Conservation (phyloP, 371 early-diverging fungal genomes). For the Lichtheimia corymbifera region DNA sequence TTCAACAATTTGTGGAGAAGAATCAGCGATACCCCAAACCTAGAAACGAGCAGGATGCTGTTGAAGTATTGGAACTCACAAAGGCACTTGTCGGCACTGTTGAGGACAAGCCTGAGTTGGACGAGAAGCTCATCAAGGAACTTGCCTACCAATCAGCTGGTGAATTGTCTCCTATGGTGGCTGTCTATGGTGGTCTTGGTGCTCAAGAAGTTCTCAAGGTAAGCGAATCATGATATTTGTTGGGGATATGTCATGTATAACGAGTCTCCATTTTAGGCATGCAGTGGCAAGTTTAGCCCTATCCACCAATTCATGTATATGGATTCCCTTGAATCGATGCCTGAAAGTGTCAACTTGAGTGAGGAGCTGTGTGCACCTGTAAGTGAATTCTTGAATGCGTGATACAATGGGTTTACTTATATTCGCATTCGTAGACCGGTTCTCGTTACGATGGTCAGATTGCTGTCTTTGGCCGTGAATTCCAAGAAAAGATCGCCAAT, state of each 20-base stretch:
- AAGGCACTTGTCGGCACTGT: constrained; percentile 52
- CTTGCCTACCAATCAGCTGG: constrained; percentile 88
- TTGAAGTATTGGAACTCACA: constrained; percentile 59
- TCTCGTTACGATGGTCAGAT: constrained; percentile 95
- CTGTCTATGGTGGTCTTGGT: constrained; percentile 97
- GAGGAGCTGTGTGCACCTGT: constrained; percentile 77
- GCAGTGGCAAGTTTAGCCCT: constrained; percentile 96
- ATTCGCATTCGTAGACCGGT: constrained; percentile 41
- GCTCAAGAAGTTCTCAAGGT: constrained; percentile 99
- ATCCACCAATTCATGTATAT: constrained; percentile 97
- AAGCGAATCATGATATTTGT: constrained; percentile 15
- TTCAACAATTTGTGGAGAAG: constrained; percentile 72
- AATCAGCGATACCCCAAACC: constrained; percentile 56
- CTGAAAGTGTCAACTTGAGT: constrained; percentile 60
- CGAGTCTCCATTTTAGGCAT: constrained; percentile 21
- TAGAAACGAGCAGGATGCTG: constrained; percentile 69
- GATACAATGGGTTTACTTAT: not conserved
- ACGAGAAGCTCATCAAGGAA: constrained; percentile 86
- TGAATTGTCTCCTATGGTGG: constrained; percentile 96
- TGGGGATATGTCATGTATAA: no score
- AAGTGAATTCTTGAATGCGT: constrained; percentile 13
- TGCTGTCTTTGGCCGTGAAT: constrained; percentile 93
- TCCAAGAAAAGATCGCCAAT: constrained; percentile 88
- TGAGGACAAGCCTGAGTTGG: constrained; percentile 72
- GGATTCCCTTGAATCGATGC: constrained; percentile 96